These are phyloP conservation scores for Orbilia brochopaga DNA, from an alignment of 2,329 filamentous ascomycete species.

Conservation along the genomic window DNA sequence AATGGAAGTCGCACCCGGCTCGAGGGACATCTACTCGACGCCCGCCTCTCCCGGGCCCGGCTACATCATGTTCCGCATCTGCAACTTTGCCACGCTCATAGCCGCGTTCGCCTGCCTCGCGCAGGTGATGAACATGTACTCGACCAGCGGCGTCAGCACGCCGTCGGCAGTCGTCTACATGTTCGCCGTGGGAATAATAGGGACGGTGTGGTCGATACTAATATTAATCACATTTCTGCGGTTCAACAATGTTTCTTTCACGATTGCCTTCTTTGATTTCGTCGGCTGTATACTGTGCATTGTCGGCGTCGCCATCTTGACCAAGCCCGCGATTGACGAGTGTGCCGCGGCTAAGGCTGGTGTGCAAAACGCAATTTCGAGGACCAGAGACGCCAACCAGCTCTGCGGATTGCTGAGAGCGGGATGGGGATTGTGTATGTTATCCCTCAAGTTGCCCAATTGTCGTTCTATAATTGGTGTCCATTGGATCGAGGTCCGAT, in stretches of 20 bases:
- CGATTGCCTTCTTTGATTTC: slow-evolving; percentile 44
- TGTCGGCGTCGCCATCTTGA: slow-evolving; percentile 39
- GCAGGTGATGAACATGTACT: slow-evolving; percentile 37
- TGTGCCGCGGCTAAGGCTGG: slow-evolving; percentile 36
- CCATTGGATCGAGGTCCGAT: too few species aligned
- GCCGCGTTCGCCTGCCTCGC: slow-evolving; percentile 39
- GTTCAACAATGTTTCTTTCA: slow-evolving; percentile 37
- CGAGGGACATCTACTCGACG: slow-evolving; percentile 22
- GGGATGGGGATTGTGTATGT: slow-evolving; percentile 40
- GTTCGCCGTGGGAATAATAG: slow-evolving; percentile 46
- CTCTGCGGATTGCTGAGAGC: slow-evolving; percentile 42
- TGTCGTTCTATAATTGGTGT: too few species aligned
- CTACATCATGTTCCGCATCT: slow-evolving; percentile 45
- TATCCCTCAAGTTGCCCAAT: too few species aligned
- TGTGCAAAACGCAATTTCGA: slow-evolving; percentile 23
- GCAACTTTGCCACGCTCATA: slow-evolving; percentile 41
- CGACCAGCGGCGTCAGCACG: slow-evolving; percentile 12
- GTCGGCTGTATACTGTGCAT: slow-evolving; percentile 41
- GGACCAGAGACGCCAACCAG: slow-evolving; percentile 5
- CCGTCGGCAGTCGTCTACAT: slow-evolving; percentile 31
- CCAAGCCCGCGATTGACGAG: slow-evolving; percentile 37
- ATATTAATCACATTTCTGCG: slow-evolving; percentile 36
- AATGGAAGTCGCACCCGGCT: slow-evolving; percentile 47
- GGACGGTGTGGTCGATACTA: slow-evolving; percentile 39
- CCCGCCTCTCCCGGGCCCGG: slow-evolving; percentile 34